Percentiles rank a stretch among this genome's conserved stretches.
Evolutionary conservation across 108 stramenopile genomes (phyloP).

Genomic region (Pelagomonas calceolata): DNA sequence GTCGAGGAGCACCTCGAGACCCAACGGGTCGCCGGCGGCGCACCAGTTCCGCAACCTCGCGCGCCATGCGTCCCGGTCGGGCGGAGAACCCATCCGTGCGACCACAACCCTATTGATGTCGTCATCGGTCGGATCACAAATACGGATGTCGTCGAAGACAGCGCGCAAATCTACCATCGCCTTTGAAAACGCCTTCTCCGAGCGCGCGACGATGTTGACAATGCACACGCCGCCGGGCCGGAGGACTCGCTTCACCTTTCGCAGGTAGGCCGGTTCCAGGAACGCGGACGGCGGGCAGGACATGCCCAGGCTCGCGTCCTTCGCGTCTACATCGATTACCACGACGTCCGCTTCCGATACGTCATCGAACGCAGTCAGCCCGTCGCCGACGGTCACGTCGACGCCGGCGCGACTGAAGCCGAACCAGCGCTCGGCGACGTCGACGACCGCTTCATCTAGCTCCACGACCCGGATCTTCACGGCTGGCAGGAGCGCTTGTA

Average conservation of each 20-base stretch:
- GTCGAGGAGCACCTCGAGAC: too few relatives aligned
- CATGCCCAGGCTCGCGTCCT: constrained; percentile 29
- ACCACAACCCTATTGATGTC: background rate
- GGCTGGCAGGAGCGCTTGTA: constrained; percentile 14
- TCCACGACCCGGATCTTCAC: constrained; percentile 15
- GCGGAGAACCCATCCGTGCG: too few relatives aligned
- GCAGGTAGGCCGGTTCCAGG: constrained; percentile 16
- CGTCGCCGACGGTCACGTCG: background rate
- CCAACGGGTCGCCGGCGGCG: too few relatives aligned
- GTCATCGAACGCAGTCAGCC: background rate
- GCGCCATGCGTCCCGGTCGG: too few relatives aligned
- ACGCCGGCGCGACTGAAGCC: constrained; percentile 9
- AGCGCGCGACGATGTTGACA: constrained; percentile 23
- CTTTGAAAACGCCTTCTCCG: background rate
- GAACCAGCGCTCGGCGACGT: constrained; percentile 14
- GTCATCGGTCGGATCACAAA: background rate
- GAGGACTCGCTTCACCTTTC: background rate
- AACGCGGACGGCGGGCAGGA: constrained; percentile 24
- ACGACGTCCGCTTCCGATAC: background rate
- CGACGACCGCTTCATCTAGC: constrained; percentile 20
- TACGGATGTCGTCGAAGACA: constrained; percentile 15
- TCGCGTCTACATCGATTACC: constrained; percentile 23
- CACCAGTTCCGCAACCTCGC: too few relatives aligned
- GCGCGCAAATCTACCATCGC: constrained; percentile 2
- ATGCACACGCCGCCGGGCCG: constrained; percentile 2